Base-by-base conservation (phyloP, 2,329 filamentous ascomycete genomes). In the Mycogone perniciosa region DNA sequence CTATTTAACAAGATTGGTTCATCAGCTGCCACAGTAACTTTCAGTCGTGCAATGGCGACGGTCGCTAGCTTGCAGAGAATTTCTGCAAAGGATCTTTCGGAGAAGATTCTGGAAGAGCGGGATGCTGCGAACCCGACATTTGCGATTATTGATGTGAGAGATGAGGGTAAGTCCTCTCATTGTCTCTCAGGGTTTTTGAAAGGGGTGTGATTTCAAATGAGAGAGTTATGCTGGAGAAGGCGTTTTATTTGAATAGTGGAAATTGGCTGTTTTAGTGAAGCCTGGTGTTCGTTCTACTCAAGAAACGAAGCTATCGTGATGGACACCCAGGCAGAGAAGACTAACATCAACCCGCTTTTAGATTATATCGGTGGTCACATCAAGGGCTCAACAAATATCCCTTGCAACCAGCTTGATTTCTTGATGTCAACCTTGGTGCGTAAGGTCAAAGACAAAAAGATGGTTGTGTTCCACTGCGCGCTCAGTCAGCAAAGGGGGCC, bases 341-440 rank as follows among this genome's bases (percentile, higher is more conserved):
- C 39, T 13, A 20, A 48, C 29, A 29, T 40, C 13, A 47, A 40
- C 34, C 31, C 13, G 33, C n/a, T 3, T 20, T 13, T 58, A 89
- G 92, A 97, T 70, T 84, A 93, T 69, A 78, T 96, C 44, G 92
- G 92, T 58, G 92, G 92, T 31, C 91, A 96, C 71, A 96, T 97
- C 69, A 76, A 77, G 53, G 81, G 82, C 53, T 87, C 85, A 33
- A 81, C 78, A 46, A 88, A 96, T 75, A 77, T 89, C 9, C 90
- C 93, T 0, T 86, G 81, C 46, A 71, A 71, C 42, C 80, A 82
- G 13, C 79, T 97, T 44, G 88, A 95, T 61, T 80, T 81, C 64
- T 82, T 79, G 58, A 81, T 93, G 67, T 87, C 91, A 0, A 88
- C 90, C 56, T 81, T 99, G n/a, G 76, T 95, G 9, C 82, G 89